Base-by-base conservation (phyloP, 2,329 filamentous ascomycete genomes). In the Colletotrichum tabaci region DNA sequence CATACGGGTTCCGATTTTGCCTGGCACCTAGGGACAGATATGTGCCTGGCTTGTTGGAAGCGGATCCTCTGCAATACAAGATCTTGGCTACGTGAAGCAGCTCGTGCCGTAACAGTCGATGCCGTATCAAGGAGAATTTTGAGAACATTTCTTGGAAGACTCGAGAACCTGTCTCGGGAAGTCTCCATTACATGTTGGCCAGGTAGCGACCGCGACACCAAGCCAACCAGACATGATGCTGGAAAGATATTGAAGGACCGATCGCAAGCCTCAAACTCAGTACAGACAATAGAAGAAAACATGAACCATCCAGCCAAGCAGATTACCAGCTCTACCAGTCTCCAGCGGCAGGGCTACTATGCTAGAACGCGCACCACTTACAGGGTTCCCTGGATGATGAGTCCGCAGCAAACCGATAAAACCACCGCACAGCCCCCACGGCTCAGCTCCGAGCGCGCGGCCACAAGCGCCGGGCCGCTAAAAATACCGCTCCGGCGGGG, bases 401-500 rank as follows among this genome's bases (percentile, higher is more conserved):
- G 30, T 40, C 35, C 35, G 21, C 21, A 38, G 55, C 40, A 55
- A 26, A 46, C 50, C 61, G 50, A 44, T 30, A 30, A 40, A 49
- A 56, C 21, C 44, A 60, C 44, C 30, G 60, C 60, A 64, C 56
- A 58, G 26, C 16, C 57, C 64, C 68, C 58, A 60, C 68, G 64
- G 66, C 58, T 63, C 58, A 62, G 65, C 68, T 58, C 64, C 65
- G 52, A 71, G 47, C 47, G 47, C 38, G 67, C 67, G 67, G 67
- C 63, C 63, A 67, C 50, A 61, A 57, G 64, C 64, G 50, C 58
- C 68, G 57, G 68, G 65, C 65, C 68, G 68, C 68, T 71, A 68
- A 68, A 68, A 63, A 71, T 71, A 71, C 65, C 64, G 68, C 21
- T 55, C 68, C 64, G 65, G 68, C 58, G 46, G 68, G 68, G 65